Evolutionary conservation across 73 alveolate species (phyloP).

Genomic region (Uronychia setigera): DNA sequence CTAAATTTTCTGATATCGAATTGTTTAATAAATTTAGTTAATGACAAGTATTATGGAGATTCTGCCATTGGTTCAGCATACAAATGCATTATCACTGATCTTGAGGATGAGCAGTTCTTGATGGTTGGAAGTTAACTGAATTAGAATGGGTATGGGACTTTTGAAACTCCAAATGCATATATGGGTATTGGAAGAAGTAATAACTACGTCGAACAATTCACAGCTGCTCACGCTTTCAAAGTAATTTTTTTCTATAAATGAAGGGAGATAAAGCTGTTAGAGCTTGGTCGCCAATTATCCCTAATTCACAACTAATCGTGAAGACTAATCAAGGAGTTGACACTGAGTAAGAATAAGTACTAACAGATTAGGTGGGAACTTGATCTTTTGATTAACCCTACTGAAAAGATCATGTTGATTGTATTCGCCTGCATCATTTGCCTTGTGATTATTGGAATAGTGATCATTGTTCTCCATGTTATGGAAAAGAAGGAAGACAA

Average conservation of each 20-base stretch:
- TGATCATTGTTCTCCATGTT: conserved; percentile 73
- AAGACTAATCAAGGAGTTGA: conserved; percentile 37
- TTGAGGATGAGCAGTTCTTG: conserved; percentile 51
- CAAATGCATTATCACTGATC: conserved; percentile 61
- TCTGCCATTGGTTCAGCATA: conserved; percentile 64
- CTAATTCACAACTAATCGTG: conserved; percentile 84
- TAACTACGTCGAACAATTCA: conserved; percentile 84
- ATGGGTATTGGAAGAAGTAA: conserved; percentile 87
- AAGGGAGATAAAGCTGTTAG: conserved; percentile 52
- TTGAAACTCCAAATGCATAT: conserved; percentile 77
- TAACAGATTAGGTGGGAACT: conserved; percentile 72
- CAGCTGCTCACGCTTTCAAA: conserved; percentile 58
- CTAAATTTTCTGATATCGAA: too few relatives aligned
- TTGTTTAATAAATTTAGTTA: too few relatives aligned
- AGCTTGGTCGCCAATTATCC: conserved; percentile 87
- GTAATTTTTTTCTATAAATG: background rate
- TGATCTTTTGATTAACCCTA: conserved; percentile 83
- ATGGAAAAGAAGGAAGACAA: conserved; percentile 86
- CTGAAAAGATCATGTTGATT: conserved; percentile 65
- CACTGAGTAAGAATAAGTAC: background rate
- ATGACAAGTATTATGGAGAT: conserved; percentile 16
- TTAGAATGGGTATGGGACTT: conserved; percentile 71
- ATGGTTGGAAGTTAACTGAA: conserved; percentile 64
- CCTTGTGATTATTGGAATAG: conserved; percentile 67
- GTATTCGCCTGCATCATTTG: conserved; percentile 62